Percentiles rank a stretch among this genome's conserved stretches.
These are phyloP conservation scores for Gnaphalium uliginosum DNA, from an alignment of 129 eudicot genomes.

Conservation along the genomic window DNA sequence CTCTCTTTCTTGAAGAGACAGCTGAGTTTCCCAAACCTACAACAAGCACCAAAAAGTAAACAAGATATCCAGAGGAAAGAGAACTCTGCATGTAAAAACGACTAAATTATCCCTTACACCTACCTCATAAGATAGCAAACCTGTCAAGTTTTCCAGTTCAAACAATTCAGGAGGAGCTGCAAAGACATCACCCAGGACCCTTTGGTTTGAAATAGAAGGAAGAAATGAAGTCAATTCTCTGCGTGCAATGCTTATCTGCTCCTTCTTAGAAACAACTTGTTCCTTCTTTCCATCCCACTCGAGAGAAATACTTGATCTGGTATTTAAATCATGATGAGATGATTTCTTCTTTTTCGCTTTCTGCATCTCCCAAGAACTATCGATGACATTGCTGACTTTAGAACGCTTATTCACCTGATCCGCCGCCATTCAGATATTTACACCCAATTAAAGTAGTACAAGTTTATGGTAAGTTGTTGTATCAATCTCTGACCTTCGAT, in stretches of 20 bases:
- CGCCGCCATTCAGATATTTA: slow-evolving; percentile 64
- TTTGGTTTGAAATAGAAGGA: slow-evolving; percentile 41
- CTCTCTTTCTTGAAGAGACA: slow-evolving; percentile 71
- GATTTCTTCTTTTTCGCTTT: slow-evolving; percentile 58
- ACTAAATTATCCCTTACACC: neutral
- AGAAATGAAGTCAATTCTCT: slow-evolving; percentile 58
- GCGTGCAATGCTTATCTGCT: slow-evolving; percentile 69
- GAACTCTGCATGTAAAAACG: neutral
- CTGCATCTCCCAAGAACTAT: slow-evolving; percentile 44
- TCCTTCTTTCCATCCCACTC: slow-evolving; percentile 83
- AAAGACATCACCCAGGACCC: slow-evolving; percentile 65
- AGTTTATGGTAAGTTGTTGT: slow-evolving; percentile 20
- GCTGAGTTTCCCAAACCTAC: slow-evolving; percentile 79
- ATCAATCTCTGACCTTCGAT: slow-evolving; percentile 26
- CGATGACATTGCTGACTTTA: slow-evolving; percentile 40
- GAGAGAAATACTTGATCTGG: slow-evolving; percentile 56
- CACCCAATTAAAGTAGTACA: slow-evolving; percentile 21
- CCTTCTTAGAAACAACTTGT: slow-evolving; percentile 75
- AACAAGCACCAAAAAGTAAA: slow-evolving; percentile 24
- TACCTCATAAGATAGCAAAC: slow-evolving; percentile 81
- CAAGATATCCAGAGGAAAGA: slow-evolving; percentile 18
- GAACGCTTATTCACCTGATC: slow-evolving; percentile 68
- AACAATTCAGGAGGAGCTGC: slow-evolving; percentile 68
- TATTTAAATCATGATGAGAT: slow-evolving; percentile 46
- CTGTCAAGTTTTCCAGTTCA: slow-evolving; percentile 52